Evolutionary conservation across 148 eudicot species (phyloP), one percentile per base, ranked within the genome.

Genomic region (Vaccinium macrocarpon): DNA sequence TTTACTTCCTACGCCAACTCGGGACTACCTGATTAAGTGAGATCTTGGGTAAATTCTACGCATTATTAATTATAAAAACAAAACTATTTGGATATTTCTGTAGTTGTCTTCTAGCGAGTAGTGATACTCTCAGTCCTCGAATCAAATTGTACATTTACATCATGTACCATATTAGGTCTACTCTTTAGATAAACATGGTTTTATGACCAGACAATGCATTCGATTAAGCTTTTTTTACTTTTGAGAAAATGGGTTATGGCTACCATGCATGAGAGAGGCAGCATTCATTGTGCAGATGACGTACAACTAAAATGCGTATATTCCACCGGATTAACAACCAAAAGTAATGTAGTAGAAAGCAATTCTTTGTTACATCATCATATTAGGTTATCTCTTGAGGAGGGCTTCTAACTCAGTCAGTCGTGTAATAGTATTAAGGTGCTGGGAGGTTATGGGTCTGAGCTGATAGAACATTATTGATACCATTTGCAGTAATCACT

Each of bases 131-230:
- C 2, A 25, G 16, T 25, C 72, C 72, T 66, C 72, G 32, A 66
- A 66, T 66, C 35, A 68, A 11, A 68, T 68, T 68, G 38, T 61
- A 61, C 66, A 61, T 61, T 23, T 64, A 10, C 71, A 23, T 64
- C 32, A 2, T 23, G 32, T 62, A 2, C 64, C 64, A 57, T 8
- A 21, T 62, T 21, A 7, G 6, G 9, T 66, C 10, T 11, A 25
- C 32, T 14, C 71, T 64, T 25, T 23, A n/a, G 71, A 66, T 66
- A 25, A 8, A 23, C 73, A 27, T 68, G 73, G 73, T 27, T 68
- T 68, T 68, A 27, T 68, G 73, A 68, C 73, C 38, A 68, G 73
- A 27, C 73, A 68, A 68, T 27, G 73, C 73, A 68, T 68, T 27
- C 27, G 38, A 13, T 68, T 25, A 66, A 25, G 1, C 15, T 12